Evolutionary conservation across 495 filamentous ascomycete species (phyloP).

Genomic region (Xylona heveae): DNA sequence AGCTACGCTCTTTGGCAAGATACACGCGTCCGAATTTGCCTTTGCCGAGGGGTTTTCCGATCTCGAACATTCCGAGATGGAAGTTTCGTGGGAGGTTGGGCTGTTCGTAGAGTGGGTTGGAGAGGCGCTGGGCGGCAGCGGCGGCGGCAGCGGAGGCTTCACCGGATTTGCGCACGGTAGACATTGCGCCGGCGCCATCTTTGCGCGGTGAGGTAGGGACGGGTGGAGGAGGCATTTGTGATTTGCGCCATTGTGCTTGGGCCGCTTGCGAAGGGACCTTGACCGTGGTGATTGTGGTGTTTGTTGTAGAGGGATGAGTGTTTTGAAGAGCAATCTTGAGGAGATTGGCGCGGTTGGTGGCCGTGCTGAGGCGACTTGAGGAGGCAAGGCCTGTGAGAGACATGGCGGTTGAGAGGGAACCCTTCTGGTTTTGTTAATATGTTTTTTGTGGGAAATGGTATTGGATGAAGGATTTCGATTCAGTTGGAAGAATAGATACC

Average conservation of each 20-base stretch:
- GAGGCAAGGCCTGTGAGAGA: conserved; percentile 30
- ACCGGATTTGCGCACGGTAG: conserved; percentile 26
- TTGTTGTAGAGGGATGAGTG: conserved; percentile 31
- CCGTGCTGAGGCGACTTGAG: conserved; percentile 28
- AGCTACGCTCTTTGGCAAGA: conserved; percentile 72
- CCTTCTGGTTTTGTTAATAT: conserved; percentile 15
- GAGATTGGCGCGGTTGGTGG: conserved; percentile 43
- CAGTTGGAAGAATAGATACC: conserved; percentile 20
- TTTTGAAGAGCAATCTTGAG: conserved; percentile 70
- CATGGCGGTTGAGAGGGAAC: conserved; percentile 26
- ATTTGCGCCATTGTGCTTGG: conserved; percentile 33
- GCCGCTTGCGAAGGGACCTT: conserved; percentile 44
- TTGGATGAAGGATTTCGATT: background rate
- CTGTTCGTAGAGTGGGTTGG: conserved; percentile 36
- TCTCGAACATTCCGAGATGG: conserved; percentile 97
- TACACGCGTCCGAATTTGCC: conserved; percentile 97
- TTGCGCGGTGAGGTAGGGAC: conserved; percentile 17
- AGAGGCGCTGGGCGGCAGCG: conserved; percentile 28
- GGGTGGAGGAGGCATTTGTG: conserved; percentile 20
- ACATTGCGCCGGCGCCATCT: conserved; percentile 11
- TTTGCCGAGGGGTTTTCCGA: conserved; percentile 86
- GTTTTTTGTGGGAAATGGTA: conserved; percentile 4
- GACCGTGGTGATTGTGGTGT: conserved; percentile 25
- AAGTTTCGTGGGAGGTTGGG: conserved; percentile 44
- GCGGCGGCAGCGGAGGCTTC: conserved; percentile 17